A percentile compares a stretch with the other conserved stretches of the same genome.
phyloP scores from a whole-genome alignment of 352 stramenopile genomes.

The Pythium dissimile region DNA sequence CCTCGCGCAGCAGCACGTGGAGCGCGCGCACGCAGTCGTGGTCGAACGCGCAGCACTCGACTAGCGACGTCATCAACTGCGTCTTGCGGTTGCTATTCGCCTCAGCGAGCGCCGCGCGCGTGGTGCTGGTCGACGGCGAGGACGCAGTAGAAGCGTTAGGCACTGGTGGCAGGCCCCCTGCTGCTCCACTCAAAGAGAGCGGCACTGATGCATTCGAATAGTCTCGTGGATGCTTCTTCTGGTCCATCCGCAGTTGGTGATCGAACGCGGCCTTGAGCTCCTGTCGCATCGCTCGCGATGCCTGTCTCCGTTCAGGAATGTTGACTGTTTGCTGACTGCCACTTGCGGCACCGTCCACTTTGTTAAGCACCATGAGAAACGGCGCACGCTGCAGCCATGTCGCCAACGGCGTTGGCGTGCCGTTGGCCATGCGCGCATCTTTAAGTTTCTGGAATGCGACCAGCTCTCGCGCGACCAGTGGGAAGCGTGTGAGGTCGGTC shows the following conservation, averaged over 20 bases:
- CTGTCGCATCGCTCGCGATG: constrained; percentile 30
- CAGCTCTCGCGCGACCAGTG: constrained; percentile 45
- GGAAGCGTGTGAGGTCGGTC: constrained; percentile 43
- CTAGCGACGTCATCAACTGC: constrained; percentile 37
- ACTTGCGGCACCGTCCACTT: constrained; percentile 32
- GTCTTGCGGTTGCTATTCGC: constrained; percentile 21
- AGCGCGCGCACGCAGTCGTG: constrained; percentile 37
- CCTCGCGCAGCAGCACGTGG: constrained; percentile 39
- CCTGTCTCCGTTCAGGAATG: constrained; percentile 30
- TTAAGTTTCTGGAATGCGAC: constrained; percentile 40
- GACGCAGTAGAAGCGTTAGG: not conserved
- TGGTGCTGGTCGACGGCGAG: not conserved
- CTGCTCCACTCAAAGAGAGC: no score
- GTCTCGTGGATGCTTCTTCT: constrained; percentile 30
- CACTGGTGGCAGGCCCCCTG: no score
- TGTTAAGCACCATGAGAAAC: constrained; percentile 60
- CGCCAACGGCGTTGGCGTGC: not conserved
- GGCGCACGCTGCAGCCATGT: constrained; percentile 27
- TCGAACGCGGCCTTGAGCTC: constrained; percentile 51
- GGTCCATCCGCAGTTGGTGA: constrained; percentile 41
- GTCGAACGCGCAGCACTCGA: constrained; percentile 47
- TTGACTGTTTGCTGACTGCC: not conserved
- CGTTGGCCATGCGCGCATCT: not conserved
- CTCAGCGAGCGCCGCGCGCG: constrained; percentile 6
- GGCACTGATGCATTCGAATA: no score